These are phyloP conservation scores for Camptophora hylomeconis DNA, from an alignment of 2,329 filamentous ascomycete genomes.

Conservation along the genomic window DNA sequence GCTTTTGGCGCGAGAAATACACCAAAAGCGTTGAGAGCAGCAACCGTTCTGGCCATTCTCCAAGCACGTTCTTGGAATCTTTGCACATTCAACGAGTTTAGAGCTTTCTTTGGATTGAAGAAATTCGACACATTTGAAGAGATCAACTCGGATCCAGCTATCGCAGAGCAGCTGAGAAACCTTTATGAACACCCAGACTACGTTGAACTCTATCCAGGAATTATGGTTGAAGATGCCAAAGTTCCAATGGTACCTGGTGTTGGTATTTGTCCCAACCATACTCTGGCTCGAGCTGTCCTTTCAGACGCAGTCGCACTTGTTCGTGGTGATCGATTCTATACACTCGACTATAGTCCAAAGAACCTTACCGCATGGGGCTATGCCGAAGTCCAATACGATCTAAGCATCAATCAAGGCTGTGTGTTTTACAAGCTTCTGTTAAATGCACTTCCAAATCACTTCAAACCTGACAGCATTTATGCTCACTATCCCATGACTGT, in stretches of 20 bases:
- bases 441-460: constrained; percentile 67
- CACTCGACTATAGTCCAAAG: constrained; percentile 57
- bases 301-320: constrained; percentile 70
- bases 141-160: constrained; percentile 63
- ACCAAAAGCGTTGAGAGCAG: constrained; percentile 56
- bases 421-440: constrained; percentile 76
- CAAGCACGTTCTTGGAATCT: constrained; percentile 67
- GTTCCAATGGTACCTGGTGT: constrained; percentile 57
- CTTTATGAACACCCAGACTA: constrained; percentile 61
- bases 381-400: constrained; percentile 59
- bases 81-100: constrained; percentile 71
- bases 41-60: constrained; percentile 70
- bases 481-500: constrained; percentile 63
- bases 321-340: constrained; percentile 55
- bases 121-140: constrained; percentile 67
- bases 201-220: constrained; percentile 68
- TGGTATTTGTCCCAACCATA: constrained; percentile 63
- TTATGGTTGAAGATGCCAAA: constrained; percentile 66
- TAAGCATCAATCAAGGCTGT: constrained; percentile 64
- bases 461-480: constrained; percentile 65
- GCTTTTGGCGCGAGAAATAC: constrained; percentile 63
- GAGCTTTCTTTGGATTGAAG: constrained; percentile 67
- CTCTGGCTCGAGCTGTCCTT: constrained; percentile 62
- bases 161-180: constrained; percentile 51
- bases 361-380: constrained; percentile 77